These are phyloP conservation scores for Kazachstania bromeliacearum DNA, from an alignment of 805 yeast species.

Conservation along the genomic window DNA sequence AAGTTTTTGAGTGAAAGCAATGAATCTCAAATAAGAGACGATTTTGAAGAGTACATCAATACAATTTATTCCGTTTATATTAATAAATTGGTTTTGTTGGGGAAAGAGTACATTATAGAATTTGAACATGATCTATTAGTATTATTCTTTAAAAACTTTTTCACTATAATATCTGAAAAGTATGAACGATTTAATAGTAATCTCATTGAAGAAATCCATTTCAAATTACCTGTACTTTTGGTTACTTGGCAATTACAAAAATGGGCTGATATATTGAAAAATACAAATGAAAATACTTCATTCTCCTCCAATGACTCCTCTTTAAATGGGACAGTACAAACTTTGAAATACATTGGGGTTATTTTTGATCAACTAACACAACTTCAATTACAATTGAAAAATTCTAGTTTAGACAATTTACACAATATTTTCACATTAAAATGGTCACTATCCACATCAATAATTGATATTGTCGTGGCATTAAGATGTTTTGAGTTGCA, in stretches of 20 bases:
- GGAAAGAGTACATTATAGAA: constrained; percentile 22
- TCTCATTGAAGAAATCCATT: constrained; percentile 13
- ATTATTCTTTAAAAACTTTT: constrained; percentile 12
- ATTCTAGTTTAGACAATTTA: not conserved
- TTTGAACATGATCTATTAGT: constrained; percentile 14
- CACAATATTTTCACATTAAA: constrained; percentile 7
- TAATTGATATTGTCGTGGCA: constrained; percentile 21
- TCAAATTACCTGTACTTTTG: constrained; percentile 19
- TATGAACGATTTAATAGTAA: constrained; percentile 7
- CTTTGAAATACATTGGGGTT: constrained; percentile 8
- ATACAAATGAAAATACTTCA: constrained; percentile 1
- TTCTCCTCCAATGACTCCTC: constrained; percentile 1
- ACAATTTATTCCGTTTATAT: constrained; percentile 18
- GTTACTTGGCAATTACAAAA: constrained; percentile 24
- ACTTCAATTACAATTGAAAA: constrained; percentile 5
- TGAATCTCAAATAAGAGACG: constrained; percentile 2
- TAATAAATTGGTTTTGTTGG: constrained; percentile 22
- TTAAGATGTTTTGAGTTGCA: constrained; percentile 23
- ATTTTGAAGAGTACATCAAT: constrained; percentile 8
- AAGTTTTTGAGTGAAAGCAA: constrained; percentile 17
- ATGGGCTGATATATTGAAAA: constrained; percentile 21
- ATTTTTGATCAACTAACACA: constrained; percentile 13
- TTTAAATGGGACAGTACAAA: constrained; percentile 5
- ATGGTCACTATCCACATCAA: constrained; percentile 14
- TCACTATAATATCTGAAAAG: constrained; percentile 10